Base-by-base conservation (phyloP, 1,284 basidiomycete genomes). In the Ceratobasidium sp. region DNA sequence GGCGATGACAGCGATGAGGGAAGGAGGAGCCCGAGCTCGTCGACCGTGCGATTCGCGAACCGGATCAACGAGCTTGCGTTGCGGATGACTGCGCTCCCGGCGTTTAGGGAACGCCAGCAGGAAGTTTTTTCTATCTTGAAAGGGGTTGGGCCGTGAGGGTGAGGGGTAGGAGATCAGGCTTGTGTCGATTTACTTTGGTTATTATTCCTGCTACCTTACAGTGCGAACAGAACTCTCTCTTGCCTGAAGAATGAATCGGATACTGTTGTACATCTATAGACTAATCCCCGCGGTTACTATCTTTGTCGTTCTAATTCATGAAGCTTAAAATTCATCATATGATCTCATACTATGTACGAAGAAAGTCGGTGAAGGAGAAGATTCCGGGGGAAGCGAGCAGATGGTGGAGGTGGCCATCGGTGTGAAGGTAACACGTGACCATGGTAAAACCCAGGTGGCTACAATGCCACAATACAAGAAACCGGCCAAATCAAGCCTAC, bases 41-140 rank as follows among this genome's bases (percentile, higher is more conserved):
- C 89, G 20, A 89, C 90, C 12, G 88, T 93, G 64, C 86, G 89
- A 68, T 91, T 95, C 82, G 88, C 91, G 52, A 95, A 95, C 82
- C 84, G 91, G 79, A 89, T 95, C 59, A 94, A 94, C 83, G 88
- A 87, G 27, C 87, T 95, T 5, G 91, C 92, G 79, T 81, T 95
- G 77, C 87, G 87, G 0, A 89, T 94, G 88, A 93, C 90, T 66
- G 86, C 86, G 82, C 83, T 95, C 79, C 87, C 86, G 79, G 89
- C 91, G 64, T 95, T 95, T 82, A 88, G 86, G 80, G 92, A 94
- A 81, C 83, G 93, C 69, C 92, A 94, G 83, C 87, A 87, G 2
- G 87, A 89, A 77, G 91, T 94, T 14, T 95, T 95, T 83, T 89
- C 89, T 82, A 90, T 94, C 8, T 84, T 93, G 52, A 85, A 86